Base-by-base conservation (phyloP, 805 yeast species). In the Saturnispora galanensis region DNA sequence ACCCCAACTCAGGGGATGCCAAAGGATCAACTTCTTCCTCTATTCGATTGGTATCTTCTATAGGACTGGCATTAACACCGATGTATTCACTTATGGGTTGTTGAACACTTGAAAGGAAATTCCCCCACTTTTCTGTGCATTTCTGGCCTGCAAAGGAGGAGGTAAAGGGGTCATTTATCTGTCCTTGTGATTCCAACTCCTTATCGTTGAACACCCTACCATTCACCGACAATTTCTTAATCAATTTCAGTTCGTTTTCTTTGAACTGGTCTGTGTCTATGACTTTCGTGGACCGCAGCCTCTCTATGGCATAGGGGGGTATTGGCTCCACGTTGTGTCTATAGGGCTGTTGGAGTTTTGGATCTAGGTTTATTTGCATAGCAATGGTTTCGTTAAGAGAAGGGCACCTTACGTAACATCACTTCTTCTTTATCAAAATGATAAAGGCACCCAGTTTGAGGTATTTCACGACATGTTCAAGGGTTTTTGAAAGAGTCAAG, bases 251-350 rank as follows among this genome's bases (percentile, higher is more conserved):
- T 13, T 41, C 38, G 12, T 29, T 15, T 9, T 35, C 12, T 9
- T 38, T 40, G 5, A 38, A 32, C 10, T 7, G 16, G 10, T 32
- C 15, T 4, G 38, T 32, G 5, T 37, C 12, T 21, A 43, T 8
- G 3, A 35, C 30, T 12, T 34, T 13, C 1, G 44, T 31, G 11
- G 43, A 44, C 1, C 48, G 29, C 11, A 51, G 28, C 16, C 57
- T 40, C 28, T 52, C 52, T 7, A 54, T n/a, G 2, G 47, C 54
- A 39, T 47, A 54, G 5, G 52, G 46, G 1, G 58, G 58, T 8
- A 35, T 21, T 18, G 36, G 34, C 26, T 33, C 34, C 12, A 37
- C 41, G 11, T 28, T 16, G 15, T 35, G 34, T 15, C 41, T 29
- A 13, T 38, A 38, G 6, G 39, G 39, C 16, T 37, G 39, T 3